Evolutionary conservation across 305 asterid genomes (phyloP).

Genomic region (Andrographis paniculata): DNA sequence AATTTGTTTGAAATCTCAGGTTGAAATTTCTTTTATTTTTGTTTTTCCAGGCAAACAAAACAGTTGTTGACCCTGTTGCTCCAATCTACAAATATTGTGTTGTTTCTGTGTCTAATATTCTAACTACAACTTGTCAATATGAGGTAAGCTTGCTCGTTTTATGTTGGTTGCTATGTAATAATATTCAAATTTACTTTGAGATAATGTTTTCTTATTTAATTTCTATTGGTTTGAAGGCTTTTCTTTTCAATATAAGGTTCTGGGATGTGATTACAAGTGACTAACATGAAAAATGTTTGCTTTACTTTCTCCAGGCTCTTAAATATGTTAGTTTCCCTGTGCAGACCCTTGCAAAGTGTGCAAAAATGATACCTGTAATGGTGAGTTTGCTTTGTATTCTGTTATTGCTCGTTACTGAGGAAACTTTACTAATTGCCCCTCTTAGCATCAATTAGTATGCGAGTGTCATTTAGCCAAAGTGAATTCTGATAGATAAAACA

Average conservation of each 20-base stretch:
- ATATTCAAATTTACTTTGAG: conserved; percentile 3
- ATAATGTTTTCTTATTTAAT: conserved; percentile 5
- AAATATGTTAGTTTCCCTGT: conserved; percentile 97
- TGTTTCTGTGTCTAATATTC: conserved; percentile 89
- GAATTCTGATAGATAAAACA: neutral
- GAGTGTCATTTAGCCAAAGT: conserved; percentile 3
- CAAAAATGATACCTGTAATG: conserved; percentile 99
- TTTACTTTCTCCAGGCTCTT: conserved; percentile 61
- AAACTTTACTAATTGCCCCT: conserved; percentile 3
- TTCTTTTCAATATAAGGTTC: conserved; percentile 1
- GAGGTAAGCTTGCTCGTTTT: conserved; percentile 49
- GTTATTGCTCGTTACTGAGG: conserved; percentile 10
- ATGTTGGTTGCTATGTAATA: conserved; percentile 7
- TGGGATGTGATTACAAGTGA: conserved; percentile 15
- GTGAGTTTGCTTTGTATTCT: conserved; percentile 42
- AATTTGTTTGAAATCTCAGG: too few species aligned
- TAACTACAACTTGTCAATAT: conserved; percentile 95
- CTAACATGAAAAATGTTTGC: conserved; percentile 6
- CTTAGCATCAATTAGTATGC: neutral
- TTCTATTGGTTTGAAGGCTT: conserved; percentile 4
- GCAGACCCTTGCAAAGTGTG: conserved; percentile 98
- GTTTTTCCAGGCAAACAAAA: conserved; percentile 58
- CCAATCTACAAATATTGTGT: conserved; percentile 75
- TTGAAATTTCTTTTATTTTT: neutral
- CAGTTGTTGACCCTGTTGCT: conserved; percentile 87